Evolutionary conservation across 176 grass and related monocot genomes (phyloP), one percentile per base, ranked within the genome.

Genomic region (Oryza longistaminata): DNA sequence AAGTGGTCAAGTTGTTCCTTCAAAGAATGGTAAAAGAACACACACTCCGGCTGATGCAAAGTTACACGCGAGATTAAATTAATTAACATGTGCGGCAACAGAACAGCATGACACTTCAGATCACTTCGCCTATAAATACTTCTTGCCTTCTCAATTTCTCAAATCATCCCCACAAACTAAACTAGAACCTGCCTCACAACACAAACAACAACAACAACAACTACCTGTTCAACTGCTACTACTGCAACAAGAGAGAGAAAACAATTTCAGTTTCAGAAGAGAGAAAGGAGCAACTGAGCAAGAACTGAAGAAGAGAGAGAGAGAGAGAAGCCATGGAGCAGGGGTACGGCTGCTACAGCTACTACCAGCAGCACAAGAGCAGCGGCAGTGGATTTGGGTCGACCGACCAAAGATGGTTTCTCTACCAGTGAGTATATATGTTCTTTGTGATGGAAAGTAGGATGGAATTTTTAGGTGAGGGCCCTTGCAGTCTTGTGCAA

Each of bases 351-450:
- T 22, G 19, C 58, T 62, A 62, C 35, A 37, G 6, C 52, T 64
- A 75, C 87, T 50, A 80, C 70, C 46, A 61, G 64, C 76, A 85
- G 49, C 64, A 77, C 40, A 33, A 22, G 33, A 66, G 45, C 67
- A 25, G 67, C 73, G 6, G 83, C 66, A 68, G 4, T n/a, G n/a
- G n/a, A n/a, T n/a, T n/a, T n/a, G n/a, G n/a, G n/a, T n/a, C n/a
- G n/a, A n/a, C n/a, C n/a, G n/a, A n/a, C n/a, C n/a, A n/a, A n/a
- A n/a, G n/a, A n/a, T n/a, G n/a, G n/a, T n/a, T n/a, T n/a, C n/a
- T n/a, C n/a, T n/a, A n/a, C n/a, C n/a, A n/a, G n/a, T n/a, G n/a
- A n/a, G n/a, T n/a, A 27, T 27, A 31, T 40, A 43, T 43, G 42
- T 43, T 43, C 42, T 43, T 43, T 43, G 42, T 43, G 42, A 43